Percentiles rank a stretch among this genome's conserved stretches.
phyloP scores from a whole-genome alignment of 306 rosid genomes.

The Inga laurina region DNA sequence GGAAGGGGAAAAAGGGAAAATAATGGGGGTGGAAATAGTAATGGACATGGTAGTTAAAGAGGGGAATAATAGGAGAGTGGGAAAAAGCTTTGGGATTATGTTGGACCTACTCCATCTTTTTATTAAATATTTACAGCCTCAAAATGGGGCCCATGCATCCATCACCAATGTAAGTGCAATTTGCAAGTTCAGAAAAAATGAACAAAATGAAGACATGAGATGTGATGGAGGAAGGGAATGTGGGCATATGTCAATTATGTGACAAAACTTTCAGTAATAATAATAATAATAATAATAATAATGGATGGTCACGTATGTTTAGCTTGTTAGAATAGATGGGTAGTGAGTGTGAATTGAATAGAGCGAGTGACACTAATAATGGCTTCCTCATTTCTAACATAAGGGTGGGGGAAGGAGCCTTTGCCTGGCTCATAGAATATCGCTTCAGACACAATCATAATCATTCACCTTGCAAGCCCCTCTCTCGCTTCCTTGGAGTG shows the following conservation, averaged over 20 bases:
- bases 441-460: conserved; percentile 18
- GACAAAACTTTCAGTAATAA: neutral
- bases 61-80: neutral
- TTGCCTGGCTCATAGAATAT: too few relatives aligned
- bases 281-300: too few relatives aligned
- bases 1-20: neutral
- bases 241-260: neutral
- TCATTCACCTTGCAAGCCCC: neutral
- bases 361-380: conserved; percentile 1
- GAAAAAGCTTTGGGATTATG: neutral
- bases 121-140: neutral
- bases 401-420: neutral
- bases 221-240: neutral
- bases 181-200: too few relatives aligned
- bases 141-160: neutral
- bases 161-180: too few relatives aligned
- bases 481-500: conserved; percentile 33
- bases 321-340: neutral
- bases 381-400: neutral
- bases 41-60: neutral
- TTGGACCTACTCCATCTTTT: neutral
- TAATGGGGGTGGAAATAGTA: neutral
- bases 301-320: too few relatives aligned
- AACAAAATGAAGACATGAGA: neutral
- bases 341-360: too few relatives aligned